phyloP scores from a whole-genome alignment of 1,139 yeast species.

The Kodamaea suecica region DNA sequence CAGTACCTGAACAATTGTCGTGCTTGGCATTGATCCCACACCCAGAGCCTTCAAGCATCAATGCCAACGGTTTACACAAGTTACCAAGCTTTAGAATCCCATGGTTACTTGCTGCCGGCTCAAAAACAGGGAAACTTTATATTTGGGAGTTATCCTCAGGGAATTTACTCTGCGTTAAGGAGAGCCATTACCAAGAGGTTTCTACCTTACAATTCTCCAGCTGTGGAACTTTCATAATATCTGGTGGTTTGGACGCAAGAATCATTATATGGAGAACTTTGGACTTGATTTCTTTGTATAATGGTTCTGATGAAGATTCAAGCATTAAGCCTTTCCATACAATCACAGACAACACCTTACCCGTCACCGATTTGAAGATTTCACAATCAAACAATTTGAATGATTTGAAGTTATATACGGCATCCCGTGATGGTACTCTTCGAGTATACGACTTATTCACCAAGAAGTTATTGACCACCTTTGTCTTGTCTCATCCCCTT shows the following conservation, averaged over 20 bases:
- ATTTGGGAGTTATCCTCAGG: slow-evolving; percentile 90
- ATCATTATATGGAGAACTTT: slow-evolving; percentile 69
- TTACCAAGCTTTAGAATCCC: slow-evolving; percentile 47
- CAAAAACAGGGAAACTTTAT: slow-evolving; percentile 69
- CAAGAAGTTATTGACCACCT: slow-evolving; percentile 57
- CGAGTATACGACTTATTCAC: slow-evolving; percentile 56
- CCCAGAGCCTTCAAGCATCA: slow-evolving; percentile 17
- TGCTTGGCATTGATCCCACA: slow-evolving; percentile 53
- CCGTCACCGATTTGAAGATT: slow-evolving; percentile 60
- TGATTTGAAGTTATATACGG: slow-evolving; percentile 67
- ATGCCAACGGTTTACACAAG: slow-evolving; percentile 6
- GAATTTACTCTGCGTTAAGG: slow-evolving; percentile 63
- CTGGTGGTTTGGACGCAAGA: slow-evolving; percentile 83
- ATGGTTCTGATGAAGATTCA: slow-evolving; percentile 17
- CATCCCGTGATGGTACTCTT: slow-evolving; percentile 73
- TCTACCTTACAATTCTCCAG: slow-evolving; percentile 54
- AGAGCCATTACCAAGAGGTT: slow-evolving; percentile 81
- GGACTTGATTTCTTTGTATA: slow-evolving; percentile 51
- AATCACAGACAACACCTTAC: slow-evolving; percentile 73
- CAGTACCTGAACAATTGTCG: slow-evolving; percentile 75
- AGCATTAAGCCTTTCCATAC: slow-evolving; percentile 43
- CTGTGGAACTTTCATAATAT: slow-evolving; percentile 67
- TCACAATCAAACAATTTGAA: slow-evolving; percentile 47
- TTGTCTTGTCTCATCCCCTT: slow-evolving; percentile 60
- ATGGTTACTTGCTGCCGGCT: slow-evolving; percentile 72